Percentiles rank a stretch among this genome's conserved stretches.
These are phyloP conservation scores for Hyaloperonospora brassicae DNA, from an alignment of 352 stramenopile genomes.

Conservation along the genomic window DNA sequence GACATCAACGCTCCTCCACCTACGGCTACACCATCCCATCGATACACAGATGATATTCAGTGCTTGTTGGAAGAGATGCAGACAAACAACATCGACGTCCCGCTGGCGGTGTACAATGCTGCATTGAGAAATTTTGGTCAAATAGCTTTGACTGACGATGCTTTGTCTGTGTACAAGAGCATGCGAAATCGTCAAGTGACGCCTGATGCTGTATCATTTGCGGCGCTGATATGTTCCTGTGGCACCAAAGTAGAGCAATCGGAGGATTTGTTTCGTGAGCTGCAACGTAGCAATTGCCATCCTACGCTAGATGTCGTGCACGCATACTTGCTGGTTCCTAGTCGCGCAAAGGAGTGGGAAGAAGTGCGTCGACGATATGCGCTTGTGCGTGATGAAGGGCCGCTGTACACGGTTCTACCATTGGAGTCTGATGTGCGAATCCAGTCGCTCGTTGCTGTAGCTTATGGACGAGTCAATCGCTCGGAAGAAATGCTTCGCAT, in stretches of 20 bases:
- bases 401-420: constrained; percentile 16
- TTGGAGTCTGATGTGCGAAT: constrained; percentile 48
- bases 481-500: constrained; percentile 50
- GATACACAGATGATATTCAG: constrained; percentile 44
- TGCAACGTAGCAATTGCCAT: constrained; percentile 19
- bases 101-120: constrained; percentile 50
- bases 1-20: constrained; percentile 30
- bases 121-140: constrained; percentile 50
- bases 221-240: constrained; percentile 45
- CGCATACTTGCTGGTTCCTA: constrained; percentile 32
- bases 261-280: constrained; percentile 38
- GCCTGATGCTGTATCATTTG: constrained; percentile 49
- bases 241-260: constrained; percentile 35
- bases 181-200: constrained; percentile 36
- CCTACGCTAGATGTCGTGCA: constrained; percentile 27
- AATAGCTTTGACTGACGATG: constrained; percentile 30
- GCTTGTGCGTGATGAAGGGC: constrained; percentile 8
- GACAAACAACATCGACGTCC: constrained; percentile 27
- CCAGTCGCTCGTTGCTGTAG: constrained; percentile 53
- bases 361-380: constrained; percentile 34
- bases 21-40: constrained; percentile 24
- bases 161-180: constrained; percentile 27
- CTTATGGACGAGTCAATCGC: constrained; percentile 34
- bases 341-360: constrained; percentile 36
- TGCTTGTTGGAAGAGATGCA: constrained; percentile 46